A percentile compares a stretch with the other conserved stretches of the same genome.
These are phyloP conservation scores for Glycine soja DNA, from an alignment of 306 rosid genomes.

Conservation along the genomic window DNA sequence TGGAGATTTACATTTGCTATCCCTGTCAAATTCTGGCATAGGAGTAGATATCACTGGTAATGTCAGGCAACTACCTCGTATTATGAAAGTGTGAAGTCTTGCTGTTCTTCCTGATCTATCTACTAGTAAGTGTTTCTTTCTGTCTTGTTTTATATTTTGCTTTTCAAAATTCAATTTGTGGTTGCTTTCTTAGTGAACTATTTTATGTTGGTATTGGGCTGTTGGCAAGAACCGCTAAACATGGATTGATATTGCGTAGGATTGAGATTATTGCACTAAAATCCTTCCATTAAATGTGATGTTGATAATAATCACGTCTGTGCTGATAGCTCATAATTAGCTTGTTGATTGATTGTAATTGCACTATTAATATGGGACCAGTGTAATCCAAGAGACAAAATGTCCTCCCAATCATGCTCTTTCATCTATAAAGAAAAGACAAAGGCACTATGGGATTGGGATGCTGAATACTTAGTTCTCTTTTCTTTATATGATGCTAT, in stretches of 20 bases:
- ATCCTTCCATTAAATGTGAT: background rate
- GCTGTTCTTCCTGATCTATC: conserved; percentile 74
- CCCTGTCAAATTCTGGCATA: conserved; percentile 58
- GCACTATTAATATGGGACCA: background rate
- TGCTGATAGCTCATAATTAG: conserved; percentile 2
- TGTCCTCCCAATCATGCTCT: background rate
- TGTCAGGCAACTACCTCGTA: conserved; percentile 65
- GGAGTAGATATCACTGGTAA: conserved; percentile 63
- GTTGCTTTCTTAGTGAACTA: conserved; percentile 9
- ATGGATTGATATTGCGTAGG: conserved; percentile 14
- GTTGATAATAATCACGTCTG: conserved; percentile 15
- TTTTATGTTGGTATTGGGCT: conserved; percentile 34
- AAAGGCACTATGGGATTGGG: background rate
- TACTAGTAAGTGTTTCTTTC: conserved; percentile 58
- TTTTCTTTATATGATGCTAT: background rate
- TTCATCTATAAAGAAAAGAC: conserved; percentile 21
- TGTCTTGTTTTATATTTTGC: conserved; percentile 25
- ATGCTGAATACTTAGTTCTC: background rate
- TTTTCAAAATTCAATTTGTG: conserved; percentile 18
- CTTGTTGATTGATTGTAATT: background rate
- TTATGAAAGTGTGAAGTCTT: conserved; percentile 70
- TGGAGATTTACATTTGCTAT: conserved; percentile 77
- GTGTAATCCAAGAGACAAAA: conserved; percentile 4
- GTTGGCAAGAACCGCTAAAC: conserved; percentile 18
- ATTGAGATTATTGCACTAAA: conserved; percentile 18